phyloP scores from a whole-genome alignment of 129 eudicot species.

The Helianthus annuus region DNA sequence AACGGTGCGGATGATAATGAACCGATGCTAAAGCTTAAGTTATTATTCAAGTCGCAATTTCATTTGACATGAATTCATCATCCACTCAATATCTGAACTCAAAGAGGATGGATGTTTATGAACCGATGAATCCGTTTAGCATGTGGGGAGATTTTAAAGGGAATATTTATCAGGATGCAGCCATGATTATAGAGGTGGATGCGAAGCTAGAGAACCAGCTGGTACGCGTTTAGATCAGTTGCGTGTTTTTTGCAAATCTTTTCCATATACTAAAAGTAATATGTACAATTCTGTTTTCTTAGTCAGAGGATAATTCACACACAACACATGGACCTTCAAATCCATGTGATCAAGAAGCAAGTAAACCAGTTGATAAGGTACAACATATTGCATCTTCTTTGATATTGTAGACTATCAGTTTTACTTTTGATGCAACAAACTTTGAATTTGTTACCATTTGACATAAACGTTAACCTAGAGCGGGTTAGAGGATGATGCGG shows the following conservation, averaged over 20 bases:
- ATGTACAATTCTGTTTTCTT: slow-evolving; percentile 8
- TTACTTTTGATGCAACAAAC: background rate
- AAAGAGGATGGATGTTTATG: slow-evolving; percentile 82
- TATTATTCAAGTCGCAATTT: slow-evolving; percentile 30
- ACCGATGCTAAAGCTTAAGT: slow-evolving; percentile 28
- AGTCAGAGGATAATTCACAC: slow-evolving; percentile 91
- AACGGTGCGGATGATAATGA: slow-evolving; percentile 9
- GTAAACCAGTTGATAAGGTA: slow-evolving; percentile 86
- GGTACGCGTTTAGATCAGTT: slow-evolving; percentile 40
- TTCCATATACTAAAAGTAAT: slow-evolving; percentile 15
- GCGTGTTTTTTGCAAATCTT: background rate
- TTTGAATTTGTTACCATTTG: background rate
- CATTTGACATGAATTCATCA: slow-evolving; percentile 60
- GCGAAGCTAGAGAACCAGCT: slow-evolving; percentile 58
- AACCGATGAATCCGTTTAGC: slow-evolving; percentile 76
- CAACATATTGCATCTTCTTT: slow-evolving; percentile 17
- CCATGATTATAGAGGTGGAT: slow-evolving; percentile 67
- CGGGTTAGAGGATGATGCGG: background rate
- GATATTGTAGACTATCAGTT: background rate
- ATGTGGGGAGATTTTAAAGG: slow-evolving; percentile 94
- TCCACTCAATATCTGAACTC: slow-evolving; percentile 72
- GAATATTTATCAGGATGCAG: slow-evolving; percentile 54
- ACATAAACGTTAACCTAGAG: background rate
- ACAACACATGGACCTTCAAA: slow-evolving; percentile 61
- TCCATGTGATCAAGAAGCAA: slow-evolving; percentile 82